Evolutionary conservation across 371 early-diverging fungal species (phyloP).

Genomic region (Mortierella sp.): DNA sequence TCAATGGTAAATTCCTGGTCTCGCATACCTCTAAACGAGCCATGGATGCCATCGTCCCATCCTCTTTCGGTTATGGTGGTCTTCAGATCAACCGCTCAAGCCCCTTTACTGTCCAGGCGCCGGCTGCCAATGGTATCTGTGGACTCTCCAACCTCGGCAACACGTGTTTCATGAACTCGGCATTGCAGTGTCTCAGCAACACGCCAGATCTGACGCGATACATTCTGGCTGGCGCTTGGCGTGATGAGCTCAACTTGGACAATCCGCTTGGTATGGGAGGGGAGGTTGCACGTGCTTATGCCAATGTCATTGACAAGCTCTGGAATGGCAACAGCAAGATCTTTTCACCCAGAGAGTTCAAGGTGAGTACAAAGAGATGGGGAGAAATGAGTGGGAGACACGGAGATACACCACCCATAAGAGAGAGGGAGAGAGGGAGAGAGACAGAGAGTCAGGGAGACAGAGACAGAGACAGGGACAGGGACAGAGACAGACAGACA

Average conservation of each 20-base stretch:
- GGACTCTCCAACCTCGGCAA: conserved; percentile 87
- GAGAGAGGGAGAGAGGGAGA: too few species aligned
- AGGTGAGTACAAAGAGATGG: conserved; percentile 46
- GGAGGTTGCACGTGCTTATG: conserved; percentile 74
- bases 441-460: too few species aligned
- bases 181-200: conserved; percentile 81
- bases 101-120: conserved; percentile 8
- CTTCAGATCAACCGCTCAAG: conserved; percentile 8
- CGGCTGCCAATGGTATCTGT: conserved; percentile 57
- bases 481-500: too few species aligned
- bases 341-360: conserved; percentile 77
- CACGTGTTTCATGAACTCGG: conserved; percentile 91
- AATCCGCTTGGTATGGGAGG: conserved; percentile 73
- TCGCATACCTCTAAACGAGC: neutral
- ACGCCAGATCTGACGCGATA: conserved; percentile 72
- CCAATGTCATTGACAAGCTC: conserved; percentile 64
- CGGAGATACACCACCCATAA: too few species aligned
- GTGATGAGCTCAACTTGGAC: conserved; percentile 60
- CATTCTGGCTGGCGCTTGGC: conserved; percentile 59
- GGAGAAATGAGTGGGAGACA: too few species aligned
- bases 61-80: neutral
- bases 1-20: conserved; percentile 21
- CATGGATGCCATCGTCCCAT: too few species aligned
- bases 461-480: too few species aligned
- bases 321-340: conserved; percentile 63